Conservation (phyloP, 768 basidiomycete species). For the Boletus fagicola region DNA sequence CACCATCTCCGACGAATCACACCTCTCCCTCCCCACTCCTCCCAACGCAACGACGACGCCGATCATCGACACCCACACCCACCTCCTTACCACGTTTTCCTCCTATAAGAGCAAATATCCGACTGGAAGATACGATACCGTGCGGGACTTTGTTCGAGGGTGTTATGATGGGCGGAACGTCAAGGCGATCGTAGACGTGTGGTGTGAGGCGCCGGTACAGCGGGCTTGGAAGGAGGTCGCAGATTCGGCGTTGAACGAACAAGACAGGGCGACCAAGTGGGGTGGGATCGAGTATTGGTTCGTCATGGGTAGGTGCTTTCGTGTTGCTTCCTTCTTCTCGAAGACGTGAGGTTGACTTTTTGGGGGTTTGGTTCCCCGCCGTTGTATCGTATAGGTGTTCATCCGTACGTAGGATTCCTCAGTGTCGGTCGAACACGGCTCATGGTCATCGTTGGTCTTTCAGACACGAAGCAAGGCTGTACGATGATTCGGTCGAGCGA, state of each 20-base stretch:
- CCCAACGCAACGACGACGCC: conserved; percentile 24
- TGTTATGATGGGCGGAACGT: conserved; percentile 59
- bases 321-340: too few relatives aligned
- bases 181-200: conserved; percentile 76
- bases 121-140: conserved; percentile 47
- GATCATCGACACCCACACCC: conserved; percentile 84
- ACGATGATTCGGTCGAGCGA: conserved; percentile 64
- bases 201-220: conserved; percentile 79
- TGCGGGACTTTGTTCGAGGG: conserved; percentile 68
- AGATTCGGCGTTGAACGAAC: conserved; percentile 57
- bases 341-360: background rate
- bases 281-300: conserved; percentile 77
- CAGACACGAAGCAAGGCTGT: conserved; percentile 71
- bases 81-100: conserved; percentile 72
- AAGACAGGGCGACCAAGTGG: conserved; percentile 55
- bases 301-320: conserved; percentile 58
- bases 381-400: conserved; percentile 50
- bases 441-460: background rate
- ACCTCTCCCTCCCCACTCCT: conserved; percentile 35
- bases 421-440: background rate
- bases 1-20: conserved; percentile 30
- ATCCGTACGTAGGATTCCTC: conserved; percentile 51
- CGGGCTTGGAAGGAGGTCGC: conserved; percentile 67
- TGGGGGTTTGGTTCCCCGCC: background rate
- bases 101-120: conserved; percentile 63